Evolutionary conservation across 129 eudicot species (phyloP).

Genomic region (sunflower (Helianthus annuus)): DNA sequence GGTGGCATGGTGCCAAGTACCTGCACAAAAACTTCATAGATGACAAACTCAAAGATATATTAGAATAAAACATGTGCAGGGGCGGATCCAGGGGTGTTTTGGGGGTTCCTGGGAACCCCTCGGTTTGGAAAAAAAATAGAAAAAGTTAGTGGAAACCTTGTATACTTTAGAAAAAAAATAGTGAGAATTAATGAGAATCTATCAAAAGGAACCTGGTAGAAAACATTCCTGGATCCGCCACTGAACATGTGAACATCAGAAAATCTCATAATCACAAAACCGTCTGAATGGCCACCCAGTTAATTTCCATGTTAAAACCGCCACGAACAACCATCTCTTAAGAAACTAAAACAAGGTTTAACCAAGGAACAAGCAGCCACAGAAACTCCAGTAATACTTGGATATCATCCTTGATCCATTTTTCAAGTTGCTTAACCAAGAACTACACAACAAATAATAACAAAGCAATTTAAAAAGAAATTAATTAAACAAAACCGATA

Average conservation of each 20-base stretch:
- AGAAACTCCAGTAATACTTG: conserved; percentile 47
- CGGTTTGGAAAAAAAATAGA: too few relatives aligned
- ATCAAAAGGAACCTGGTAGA: too few relatives aligned
- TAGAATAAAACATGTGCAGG: conserved; percentile 9
- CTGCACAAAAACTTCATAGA: too few relatives aligned
- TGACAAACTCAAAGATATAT: not conserved
- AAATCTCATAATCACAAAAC: conserved; percentile 14
- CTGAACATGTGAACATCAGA: not conserved
- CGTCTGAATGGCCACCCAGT: not conserved
- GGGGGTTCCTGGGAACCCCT: too few relatives aligned
- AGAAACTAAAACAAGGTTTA: conserved; percentile 14
- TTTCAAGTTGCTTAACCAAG: conserved; percentile 39
- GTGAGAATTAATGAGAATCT: too few relatives aligned
- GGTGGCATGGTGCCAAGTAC: too few relatives aligned
- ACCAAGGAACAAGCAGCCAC: not conserved
- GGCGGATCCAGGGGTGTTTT: too few relatives aligned
- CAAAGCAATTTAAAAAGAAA: conserved; percentile 38
- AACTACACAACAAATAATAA: conserved; percentile 13
- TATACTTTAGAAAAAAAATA: too few relatives aligned
- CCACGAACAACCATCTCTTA: conserved; percentile 18
- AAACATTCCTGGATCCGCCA: too few relatives aligned
- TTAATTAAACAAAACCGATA: too few relatives aligned
- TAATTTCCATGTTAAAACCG: conserved; percentile 4
- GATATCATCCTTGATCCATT: conserved; percentile 53
- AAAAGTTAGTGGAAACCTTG: too few relatives aligned